Base-by-base conservation (phyloP, 1,139 yeast species). In the Geotrichum restrictum region DNA sequence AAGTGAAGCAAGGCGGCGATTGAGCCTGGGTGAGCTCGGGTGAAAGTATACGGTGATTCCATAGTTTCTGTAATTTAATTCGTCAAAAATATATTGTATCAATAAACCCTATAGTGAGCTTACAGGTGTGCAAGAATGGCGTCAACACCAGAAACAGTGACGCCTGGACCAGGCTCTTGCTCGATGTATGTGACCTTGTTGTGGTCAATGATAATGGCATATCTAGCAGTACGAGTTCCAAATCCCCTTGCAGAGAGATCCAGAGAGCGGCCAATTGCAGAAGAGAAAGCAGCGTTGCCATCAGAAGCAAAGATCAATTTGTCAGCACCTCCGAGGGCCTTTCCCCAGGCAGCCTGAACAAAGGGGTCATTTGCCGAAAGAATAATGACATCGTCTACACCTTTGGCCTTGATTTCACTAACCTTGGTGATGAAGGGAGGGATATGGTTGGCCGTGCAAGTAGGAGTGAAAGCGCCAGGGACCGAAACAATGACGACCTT, bases 401-500 rank as follows among this genome's bases (percentile, higher is more conserved):
- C 88, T 69, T 83, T 84, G 50, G 74, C 72, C 70, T 80, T 77
- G 55, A 85, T 84, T 53, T 82, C 78, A 10, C 67, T 67, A 51
- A 78, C 64, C 52, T 79, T 72, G 51, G 73, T 69, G 57, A 88
- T 71, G 70, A 76, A 87, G 16, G 82, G 87, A 27, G 96, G 96
- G 60, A 88, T 80, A 70, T 89, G 96, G 61, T 77, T 74, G 59
- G 81, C 86, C 36, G 93, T 81, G 72, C 96, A 88, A 5, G 95
- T 82, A 60, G 95, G 95, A 37, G 96, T 86, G 77, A 88, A 88
- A 22, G 96, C 95, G 59, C 95, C 95, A 57, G 96, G 96, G 27
- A 87, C 95, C 54, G 88, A 79, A 40, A 91, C 88, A 62, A 88
- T 75, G 42, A 86, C 81, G 45, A 86, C 77, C 60, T 77, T 79